phyloP scores from a whole-genome alignment of 306 rosid genomes.

The Casuarina cunninghamiana region DNA sequence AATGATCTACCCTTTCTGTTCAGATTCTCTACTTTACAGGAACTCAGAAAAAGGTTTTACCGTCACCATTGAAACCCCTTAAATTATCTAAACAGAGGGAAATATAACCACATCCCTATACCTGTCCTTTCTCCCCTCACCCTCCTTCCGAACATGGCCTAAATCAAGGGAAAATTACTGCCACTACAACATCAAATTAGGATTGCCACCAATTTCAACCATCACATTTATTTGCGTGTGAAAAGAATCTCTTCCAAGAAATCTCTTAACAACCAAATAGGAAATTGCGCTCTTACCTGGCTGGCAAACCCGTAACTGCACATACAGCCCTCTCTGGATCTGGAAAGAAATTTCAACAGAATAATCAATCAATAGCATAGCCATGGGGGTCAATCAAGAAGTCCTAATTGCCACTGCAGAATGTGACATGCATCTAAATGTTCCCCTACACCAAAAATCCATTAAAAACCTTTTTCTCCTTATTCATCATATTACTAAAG shows the following conservation, averaged over 20 bases:
- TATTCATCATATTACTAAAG: background rate
- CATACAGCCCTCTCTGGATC: constrained; percentile 87
- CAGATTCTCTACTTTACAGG: too few relatives aligned
- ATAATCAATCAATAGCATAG: constrained; percentile 15
- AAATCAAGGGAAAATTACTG: background rate
- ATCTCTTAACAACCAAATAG: constrained; percentile 21
- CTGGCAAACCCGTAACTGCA: constrained; percentile 86
- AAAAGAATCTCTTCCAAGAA: constrained; percentile 3
- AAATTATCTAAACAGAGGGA: background rate
- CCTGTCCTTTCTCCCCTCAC: background rate
- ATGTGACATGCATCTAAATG: constrained; percentile 2
- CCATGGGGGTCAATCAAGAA: constrained; percentile 2
- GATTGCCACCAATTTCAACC: background rate
- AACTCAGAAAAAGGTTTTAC: background rate
- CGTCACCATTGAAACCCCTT: background rate
- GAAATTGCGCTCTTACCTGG: constrained; percentile 67
- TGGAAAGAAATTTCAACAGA: constrained; percentile 38
- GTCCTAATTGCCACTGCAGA: constrained; percentile 21
- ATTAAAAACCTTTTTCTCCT: background rate
- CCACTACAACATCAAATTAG: background rate
- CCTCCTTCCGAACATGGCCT: background rate
- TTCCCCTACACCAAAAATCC: background rate
- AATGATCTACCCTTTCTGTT: too few relatives aligned
- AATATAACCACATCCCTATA: background rate
- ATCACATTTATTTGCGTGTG: constrained; percentile 12